These are phyloP conservation scores for Suillus luteus DNA, from an alignment of 768 basidiomycete genomes.

Conservation along the genomic window DNA sequence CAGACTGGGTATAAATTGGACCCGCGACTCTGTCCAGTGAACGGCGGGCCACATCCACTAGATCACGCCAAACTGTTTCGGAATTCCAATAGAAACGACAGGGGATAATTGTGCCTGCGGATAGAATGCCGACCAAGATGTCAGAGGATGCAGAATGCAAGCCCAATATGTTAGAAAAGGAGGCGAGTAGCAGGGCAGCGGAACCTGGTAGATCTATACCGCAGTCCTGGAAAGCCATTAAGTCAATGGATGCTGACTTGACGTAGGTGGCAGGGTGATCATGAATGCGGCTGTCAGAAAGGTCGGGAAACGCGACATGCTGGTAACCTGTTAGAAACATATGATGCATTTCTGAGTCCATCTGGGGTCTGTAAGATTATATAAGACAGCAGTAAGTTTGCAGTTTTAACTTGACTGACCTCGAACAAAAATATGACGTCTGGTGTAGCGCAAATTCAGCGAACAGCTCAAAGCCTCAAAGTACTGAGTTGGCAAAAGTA, in stretches of 20 bases:
- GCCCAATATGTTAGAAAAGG: conserved; percentile 25
- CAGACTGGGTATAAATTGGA: background rate
- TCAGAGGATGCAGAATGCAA: conserved; percentile 25
- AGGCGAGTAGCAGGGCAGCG: conserved; percentile 21
- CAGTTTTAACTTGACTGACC: background rate
- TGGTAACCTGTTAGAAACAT: conserved; percentile 12
- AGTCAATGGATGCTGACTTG: background rate
- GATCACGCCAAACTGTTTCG: conserved; percentile 19
- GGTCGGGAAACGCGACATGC: conserved; percentile 20
- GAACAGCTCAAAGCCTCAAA: no score
- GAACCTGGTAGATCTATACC: conserved; percentile 11
- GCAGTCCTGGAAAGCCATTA: conserved; percentile 5
- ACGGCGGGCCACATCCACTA: conserved; percentile 14
- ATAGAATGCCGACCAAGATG: conserved; percentile 22
- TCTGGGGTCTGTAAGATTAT: background rate
- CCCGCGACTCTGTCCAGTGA: conserved; percentile 12
- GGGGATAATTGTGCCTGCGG: conserved; percentile 10
- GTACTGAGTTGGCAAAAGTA: no score
- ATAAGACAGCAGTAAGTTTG: background rate
- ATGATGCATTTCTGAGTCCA: background rate
- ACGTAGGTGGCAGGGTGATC: background rate
- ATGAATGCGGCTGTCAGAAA: conserved; percentile 20
- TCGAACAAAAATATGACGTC: no score
- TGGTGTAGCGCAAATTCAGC: no score
- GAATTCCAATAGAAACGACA: conserved; percentile 23